phyloP scores from a whole-genome alignment of 1,139 yeast genomes.

The Hanseniaspora uvarum region DNA sequence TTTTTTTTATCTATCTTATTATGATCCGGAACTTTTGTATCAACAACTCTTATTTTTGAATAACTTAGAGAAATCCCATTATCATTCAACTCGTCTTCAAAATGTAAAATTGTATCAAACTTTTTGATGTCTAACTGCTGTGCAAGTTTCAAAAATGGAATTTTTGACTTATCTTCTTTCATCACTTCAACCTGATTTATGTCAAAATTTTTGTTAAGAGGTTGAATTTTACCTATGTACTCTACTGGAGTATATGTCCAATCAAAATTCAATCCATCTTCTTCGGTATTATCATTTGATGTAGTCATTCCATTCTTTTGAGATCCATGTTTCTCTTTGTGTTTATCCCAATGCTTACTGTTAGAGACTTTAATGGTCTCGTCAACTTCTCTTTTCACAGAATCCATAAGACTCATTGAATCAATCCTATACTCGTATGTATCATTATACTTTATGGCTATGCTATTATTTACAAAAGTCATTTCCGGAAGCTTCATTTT shows the following conservation, averaged over 20 bases:
- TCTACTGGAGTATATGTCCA: constrained; percentile 81
- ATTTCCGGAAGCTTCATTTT: constrained; percentile 88
- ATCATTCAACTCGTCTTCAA: constrained; percentile 92
- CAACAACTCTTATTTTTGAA: constrained; percentile 83
- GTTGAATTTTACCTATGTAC: constrained; percentile 51
- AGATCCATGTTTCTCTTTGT: constrained; percentile 30
- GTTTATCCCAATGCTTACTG: constrained; percentile 83
- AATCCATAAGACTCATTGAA: constrained; percentile 68
- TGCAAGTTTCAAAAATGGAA: constrained; percentile 62
- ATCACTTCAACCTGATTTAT: not conserved
- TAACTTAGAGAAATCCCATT: constrained; percentile 77
- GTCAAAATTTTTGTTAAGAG: constrained; percentile 4
- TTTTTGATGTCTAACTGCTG: constrained; percentile 78
- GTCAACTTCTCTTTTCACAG: constrained; percentile 46
- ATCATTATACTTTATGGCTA: constrained; percentile 41
- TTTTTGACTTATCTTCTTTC: constrained; percentile 23
- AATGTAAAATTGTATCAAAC: constrained; percentile 78
- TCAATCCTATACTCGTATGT: constrained; percentile 42
- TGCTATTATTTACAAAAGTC: constrained; percentile 85
- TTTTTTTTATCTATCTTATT: not conserved
- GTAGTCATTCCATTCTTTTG: constrained; percentile 20
- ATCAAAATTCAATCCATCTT: constrained; percentile 60
- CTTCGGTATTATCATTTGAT: constrained; percentile 21
- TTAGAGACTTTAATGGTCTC: constrained; percentile 52
- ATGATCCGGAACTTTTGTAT: constrained; percentile 42